Evolutionary conservation across 139 green algal species (phyloP).

Genomic region (Chlorella sp.): DNA sequence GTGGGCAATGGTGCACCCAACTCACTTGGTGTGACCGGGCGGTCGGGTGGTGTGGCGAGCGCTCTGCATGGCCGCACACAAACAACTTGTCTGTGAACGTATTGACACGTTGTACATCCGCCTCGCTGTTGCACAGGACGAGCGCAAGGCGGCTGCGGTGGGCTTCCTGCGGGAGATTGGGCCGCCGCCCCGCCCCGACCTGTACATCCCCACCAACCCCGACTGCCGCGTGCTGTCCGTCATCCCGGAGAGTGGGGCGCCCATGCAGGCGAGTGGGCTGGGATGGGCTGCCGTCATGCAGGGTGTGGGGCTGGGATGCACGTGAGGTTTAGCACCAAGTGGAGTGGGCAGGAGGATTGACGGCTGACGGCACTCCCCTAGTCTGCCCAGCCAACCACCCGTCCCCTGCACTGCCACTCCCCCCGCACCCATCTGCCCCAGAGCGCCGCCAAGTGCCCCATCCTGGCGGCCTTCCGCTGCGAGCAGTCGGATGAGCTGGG

Average conservation of each 20-base stretch:
- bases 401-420: too few relatives aligned
- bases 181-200: constrained; percentile 61
- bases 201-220: constrained; percentile 94
- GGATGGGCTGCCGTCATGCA: too few relatives aligned
- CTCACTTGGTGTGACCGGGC: too few relatives aligned
- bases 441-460: constrained; percentile 81
- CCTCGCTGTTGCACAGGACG: constrained; percentile 49
- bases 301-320: constrained; percentile 57
- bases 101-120: not conserved
- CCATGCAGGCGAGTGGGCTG: constrained; percentile 94
- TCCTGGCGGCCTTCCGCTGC: constrained; percentile 92
- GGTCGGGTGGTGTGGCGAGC: too few relatives aligned
- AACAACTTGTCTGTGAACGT: too few relatives aligned
- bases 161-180: constrained; percentile 44
- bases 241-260: constrained; percentile 69
- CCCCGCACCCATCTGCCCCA: not conserved
- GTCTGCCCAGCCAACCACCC: too few relatives aligned
- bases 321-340: not conserved
- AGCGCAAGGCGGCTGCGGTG: constrained; percentile 53
- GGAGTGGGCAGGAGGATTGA: not conserved
- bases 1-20: too few relatives aligned
- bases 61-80: too few relatives aligned
- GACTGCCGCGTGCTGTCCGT: constrained; percentile 71
- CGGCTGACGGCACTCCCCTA: not conserved
- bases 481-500: constrained; percentile 37